phyloP scores from a whole-genome alignment of 1,284 basidiomycete genomes.

The Ceratobasidium papillatum region DNA sequence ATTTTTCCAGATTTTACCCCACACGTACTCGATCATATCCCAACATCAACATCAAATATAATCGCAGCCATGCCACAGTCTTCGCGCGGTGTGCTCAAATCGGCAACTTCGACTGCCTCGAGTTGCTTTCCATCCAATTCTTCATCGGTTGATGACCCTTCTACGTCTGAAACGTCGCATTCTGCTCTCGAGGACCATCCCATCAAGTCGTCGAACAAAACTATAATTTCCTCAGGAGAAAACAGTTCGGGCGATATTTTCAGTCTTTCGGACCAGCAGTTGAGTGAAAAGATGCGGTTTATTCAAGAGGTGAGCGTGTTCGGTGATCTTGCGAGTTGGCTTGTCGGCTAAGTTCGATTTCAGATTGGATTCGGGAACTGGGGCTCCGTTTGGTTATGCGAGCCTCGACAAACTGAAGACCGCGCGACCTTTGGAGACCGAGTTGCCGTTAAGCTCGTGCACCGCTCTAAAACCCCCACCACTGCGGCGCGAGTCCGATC shows the following conservation, averaged over 20 bases:
- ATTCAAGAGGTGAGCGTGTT: slow-evolving; percentile 69
- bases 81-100: slow-evolving; percentile 1
- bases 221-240: slow-evolving; percentile 4
- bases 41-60: slow-evolving; percentile 11
- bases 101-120: slow-evolving; percentile 17
- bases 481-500: slow-evolving; percentile 87
- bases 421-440: slow-evolving; percentile 50
- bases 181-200: slow-evolving; percentile 13
- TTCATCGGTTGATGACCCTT: neutral
- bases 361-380: slow-evolving; percentile 88
- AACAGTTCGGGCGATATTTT: slow-evolving; percentile 42
- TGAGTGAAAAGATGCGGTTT: slow-evolving; percentile 74
- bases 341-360: slow-evolving; percentile 4
- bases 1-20: slow-evolving; percentile 15
- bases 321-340: slow-evolving; percentile 31
- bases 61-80: slow-evolving; percentile 14
- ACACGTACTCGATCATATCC: neutral
- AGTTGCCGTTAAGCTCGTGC: slow-evolving; percentile 90
- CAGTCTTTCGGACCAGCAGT: slow-evolving; percentile 65
- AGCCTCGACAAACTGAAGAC: slow-evolving; percentile 14
- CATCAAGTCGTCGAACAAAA: neutral
- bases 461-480: slow-evolving; percentile 74
- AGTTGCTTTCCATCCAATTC: slow-evolving; percentile 23
- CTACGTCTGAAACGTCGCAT: slow-evolving; percentile 32
- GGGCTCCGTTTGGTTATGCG: slow-evolving; percentile 82